Conservation (phyloP, 129 eudicot species). For the Flaveria brownii region DNA sequence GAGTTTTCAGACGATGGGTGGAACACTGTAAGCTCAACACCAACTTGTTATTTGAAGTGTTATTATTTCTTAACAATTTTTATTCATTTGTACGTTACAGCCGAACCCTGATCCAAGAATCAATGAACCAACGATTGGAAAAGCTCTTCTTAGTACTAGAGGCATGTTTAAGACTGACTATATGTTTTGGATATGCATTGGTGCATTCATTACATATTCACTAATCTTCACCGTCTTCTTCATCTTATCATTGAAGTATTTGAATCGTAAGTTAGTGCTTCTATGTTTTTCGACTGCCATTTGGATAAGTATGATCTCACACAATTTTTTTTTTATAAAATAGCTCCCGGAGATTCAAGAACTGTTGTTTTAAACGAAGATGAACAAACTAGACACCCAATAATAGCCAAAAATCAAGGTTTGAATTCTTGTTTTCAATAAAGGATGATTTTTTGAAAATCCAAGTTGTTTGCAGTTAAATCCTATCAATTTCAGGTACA, state of each 20-base stretch:
- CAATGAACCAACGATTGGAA: constrained; percentile 62
- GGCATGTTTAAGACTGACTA: constrained; percentile 60
- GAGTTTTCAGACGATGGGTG: constrained; percentile 80
- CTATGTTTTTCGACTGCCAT: no score
- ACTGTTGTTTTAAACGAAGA: constrained; percentile 46
- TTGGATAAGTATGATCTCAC: no score
- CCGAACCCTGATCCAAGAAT: constrained; percentile 59
- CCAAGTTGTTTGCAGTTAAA: neutral
- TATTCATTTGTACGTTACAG: constrained; percentile 11
- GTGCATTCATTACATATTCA: constrained; percentile 66
- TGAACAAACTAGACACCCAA: constrained; percentile 30
- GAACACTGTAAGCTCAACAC: constrained; percentile 52
- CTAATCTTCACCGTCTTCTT: constrained; percentile 69
- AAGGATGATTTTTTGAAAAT: neutral
- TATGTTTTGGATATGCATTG: constrained; percentile 69
- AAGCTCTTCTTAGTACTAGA: constrained; percentile 61
- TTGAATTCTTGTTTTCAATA: constrained; percentile 10
- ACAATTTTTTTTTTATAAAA: no score
- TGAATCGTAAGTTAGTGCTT: constrained; percentile 58
- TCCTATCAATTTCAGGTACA: no score
- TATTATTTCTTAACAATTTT: no score
- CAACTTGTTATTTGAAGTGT: neutral
- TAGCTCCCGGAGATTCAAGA: constrained; percentile 63
- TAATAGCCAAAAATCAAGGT: constrained; percentile 23
- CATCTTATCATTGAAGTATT: constrained; percentile 58